A percentile compares a stretch with the other conserved stretches of the same genome.
These are phyloP conservation scores for Nigrospora osmanthi DNA, from an alignment of 2,329 filamentous ascomycete genomes.

Conservation along the genomic window DNA sequence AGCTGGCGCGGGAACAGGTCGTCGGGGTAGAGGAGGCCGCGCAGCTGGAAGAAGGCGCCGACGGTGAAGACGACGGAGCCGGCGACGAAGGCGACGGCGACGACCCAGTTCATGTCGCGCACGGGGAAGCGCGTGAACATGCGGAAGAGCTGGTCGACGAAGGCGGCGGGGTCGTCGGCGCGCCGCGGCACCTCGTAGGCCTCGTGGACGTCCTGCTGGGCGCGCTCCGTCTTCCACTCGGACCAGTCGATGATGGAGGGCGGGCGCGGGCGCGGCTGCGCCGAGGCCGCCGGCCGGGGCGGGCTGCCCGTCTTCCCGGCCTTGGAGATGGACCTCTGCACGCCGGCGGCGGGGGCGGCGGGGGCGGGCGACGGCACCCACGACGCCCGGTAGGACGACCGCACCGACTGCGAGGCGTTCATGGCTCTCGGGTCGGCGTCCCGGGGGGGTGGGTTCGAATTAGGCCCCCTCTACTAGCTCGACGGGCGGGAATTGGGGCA, in stretches of 20 bases:
- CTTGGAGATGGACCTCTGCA: no score
- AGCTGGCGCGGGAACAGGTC: not conserved
- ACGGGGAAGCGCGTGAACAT: slow-evolving; percentile 28
- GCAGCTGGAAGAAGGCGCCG: slow-evolving; percentile 2
- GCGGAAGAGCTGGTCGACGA: slow-evolving; percentile 3
- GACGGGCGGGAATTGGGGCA: no score
- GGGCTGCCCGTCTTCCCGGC: no score
- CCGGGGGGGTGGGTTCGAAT: no score
- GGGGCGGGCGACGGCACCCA: no score
- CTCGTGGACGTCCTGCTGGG: slow-evolving; percentile 30
- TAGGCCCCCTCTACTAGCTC: no score
- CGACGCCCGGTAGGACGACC: no score
- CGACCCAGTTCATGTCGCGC: slow-evolving; percentile 7
- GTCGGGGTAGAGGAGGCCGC: not conserved
- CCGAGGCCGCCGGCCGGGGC: no score
- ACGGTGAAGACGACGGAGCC: slow-evolving; percentile 6
- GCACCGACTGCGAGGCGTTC: no score
- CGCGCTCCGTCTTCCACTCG: slow-evolving; percentile 35
- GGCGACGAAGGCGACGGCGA: slow-evolving; percentile 13
- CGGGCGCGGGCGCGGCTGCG: no score
- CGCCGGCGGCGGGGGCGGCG: no score
- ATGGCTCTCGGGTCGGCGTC: no score
- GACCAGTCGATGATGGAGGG: not conserved
- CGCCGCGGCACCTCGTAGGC: not conserved
- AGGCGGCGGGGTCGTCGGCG: not conserved